Evolutionary conservation across 805 yeast genomes (phyloP).

Genomic region (Candida pini): DNA sequence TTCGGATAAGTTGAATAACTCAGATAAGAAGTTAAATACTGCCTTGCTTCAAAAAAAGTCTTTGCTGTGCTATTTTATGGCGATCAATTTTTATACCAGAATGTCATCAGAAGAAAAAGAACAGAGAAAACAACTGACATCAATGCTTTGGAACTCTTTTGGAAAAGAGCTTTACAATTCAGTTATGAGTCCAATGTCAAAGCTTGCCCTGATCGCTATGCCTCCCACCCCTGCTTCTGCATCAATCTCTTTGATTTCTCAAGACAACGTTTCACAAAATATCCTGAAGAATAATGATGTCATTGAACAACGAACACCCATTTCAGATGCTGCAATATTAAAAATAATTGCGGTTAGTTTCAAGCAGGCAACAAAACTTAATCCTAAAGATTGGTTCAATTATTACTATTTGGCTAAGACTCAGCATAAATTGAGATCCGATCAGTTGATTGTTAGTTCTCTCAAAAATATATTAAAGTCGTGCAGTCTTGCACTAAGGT

Average conservation of each 20-base stretch:
- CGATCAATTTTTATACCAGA: conserved; percentile 40
- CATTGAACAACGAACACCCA: conserved; percentile 17
- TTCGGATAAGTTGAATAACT: conserved; percentile 66
- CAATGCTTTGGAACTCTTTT: conserved; percentile 45
- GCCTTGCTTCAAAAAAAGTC: conserved; percentile 66
- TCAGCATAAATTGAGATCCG: conserved; percentile 41
- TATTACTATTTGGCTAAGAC: conserved; percentile 55
- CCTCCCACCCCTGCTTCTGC: neutral
- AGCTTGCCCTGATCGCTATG: conserved; percentile 39
- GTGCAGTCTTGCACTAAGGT: conserved; percentile 34
- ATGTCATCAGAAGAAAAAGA: conserved; percentile 14
- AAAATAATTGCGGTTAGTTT: conserved; percentile 38
- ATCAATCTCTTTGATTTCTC: neutral
- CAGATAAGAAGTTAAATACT: conserved; percentile 54
- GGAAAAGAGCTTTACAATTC: conserved; percentile 57
- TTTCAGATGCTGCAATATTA: conserved; percentile 21
- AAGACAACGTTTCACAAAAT: neutral
- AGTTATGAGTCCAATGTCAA: conserved; percentile 58
- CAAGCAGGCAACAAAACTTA: conserved; percentile 39
- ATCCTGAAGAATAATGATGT: neutral
- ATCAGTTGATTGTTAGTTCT: conserved; percentile 20
- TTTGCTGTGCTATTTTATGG: conserved; percentile 69
- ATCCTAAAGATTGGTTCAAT: conserved; percentile 53
- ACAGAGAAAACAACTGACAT: conserved; percentile 31
- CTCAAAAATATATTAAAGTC: conserved; percentile 40